Percentiles rank a stretch among this genome's conserved stretches.
phyloP scores from a whole-genome alignment of 2,329 filamentous ascomycete species.

The Bipolaris victoriae region DNA sequence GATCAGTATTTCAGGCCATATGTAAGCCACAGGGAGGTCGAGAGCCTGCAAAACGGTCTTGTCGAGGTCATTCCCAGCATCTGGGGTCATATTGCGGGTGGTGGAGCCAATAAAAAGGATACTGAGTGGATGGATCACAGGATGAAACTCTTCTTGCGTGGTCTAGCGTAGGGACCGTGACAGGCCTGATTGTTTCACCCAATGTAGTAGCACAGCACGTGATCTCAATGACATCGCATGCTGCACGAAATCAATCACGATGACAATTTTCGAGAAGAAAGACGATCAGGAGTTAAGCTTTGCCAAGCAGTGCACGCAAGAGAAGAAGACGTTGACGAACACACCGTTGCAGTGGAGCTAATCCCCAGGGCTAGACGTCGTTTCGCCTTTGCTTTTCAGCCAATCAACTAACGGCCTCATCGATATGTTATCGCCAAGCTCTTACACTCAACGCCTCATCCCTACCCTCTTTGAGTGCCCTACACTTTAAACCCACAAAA shows the following conservation, averaged over 20 bases:
- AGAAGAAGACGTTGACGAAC: not conserved
- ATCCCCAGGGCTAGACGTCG: not conserved
- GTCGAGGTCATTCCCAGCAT: conserved; percentile 46
- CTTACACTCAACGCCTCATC: conserved; percentile 22
- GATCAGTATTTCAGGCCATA: conserved; percentile 53
- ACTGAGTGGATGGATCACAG: conserved; percentile 28
- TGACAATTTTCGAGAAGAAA: not conserved
- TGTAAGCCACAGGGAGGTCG: conserved; percentile 48
- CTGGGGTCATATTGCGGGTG: conserved; percentile 53
- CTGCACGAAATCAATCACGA: not conserved
- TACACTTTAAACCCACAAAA: not conserved
- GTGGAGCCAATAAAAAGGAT: conserved; percentile 46
- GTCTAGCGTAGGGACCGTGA: not conserved
- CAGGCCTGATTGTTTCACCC: not conserved
- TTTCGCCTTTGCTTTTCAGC: conserved; percentile 13
- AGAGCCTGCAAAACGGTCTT: conserved; percentile 39
- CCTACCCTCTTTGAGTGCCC: not conserved
- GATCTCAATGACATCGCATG: not conserved
- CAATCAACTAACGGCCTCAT: conserved; percentile 48
- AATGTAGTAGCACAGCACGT: not conserved
- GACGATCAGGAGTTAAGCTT: not conserved
- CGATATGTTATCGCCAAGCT: conserved; percentile 37
- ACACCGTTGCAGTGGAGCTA: no score
- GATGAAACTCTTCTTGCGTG: conserved; percentile 20
- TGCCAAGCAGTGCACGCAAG: not conserved